A percentile compares a stretch with the other conserved stretches of the same genome.
Conservation (phyloP, 345 rosid species). For the Pistacia vera region DNA sequence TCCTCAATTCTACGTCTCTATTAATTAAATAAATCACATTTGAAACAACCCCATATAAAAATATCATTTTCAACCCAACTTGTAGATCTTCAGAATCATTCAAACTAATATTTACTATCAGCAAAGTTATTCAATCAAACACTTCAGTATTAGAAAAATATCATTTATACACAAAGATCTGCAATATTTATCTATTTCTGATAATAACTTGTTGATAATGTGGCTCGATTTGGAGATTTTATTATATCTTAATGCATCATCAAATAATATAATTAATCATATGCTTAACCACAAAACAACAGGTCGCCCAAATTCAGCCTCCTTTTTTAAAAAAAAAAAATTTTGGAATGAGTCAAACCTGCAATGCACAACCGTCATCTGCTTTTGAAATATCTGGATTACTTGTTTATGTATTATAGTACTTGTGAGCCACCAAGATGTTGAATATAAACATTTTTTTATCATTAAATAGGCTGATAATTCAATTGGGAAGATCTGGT, state of each 20-base stretch:
- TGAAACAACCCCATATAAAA: neutral
- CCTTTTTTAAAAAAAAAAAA: no score
- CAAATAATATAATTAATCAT: neutral
- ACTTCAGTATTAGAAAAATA: neutral
- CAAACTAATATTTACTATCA: conserved; percentile 5
- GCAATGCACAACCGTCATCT: neutral
- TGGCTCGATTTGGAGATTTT: conserved; percentile 3
- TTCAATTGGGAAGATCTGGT: no score
- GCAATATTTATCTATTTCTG: conserved; percentile 1
- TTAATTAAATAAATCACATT: neutral
- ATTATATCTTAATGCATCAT: neutral
- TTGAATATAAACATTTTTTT: neutral
- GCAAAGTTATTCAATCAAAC: conserved; percentile 4
- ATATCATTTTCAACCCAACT: neutral
- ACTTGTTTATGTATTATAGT: neutral
- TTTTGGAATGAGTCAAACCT: conserved; percentile 1
- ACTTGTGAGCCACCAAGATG: neutral
- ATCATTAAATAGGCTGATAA: no score
- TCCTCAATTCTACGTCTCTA: conserved; percentile 12
- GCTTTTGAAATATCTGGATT: neutral
- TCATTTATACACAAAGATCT: neutral
- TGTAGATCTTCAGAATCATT: conserved; percentile 17
- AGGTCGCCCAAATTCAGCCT: neutral
- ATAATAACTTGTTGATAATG: conserved; percentile 3
- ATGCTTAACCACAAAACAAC: neutral